These are phyloP conservation scores for Leccinum griseonigrum DNA, from an alignment of 1,284 basidiomycete genomes.

Conservation along the genomic window DNA sequence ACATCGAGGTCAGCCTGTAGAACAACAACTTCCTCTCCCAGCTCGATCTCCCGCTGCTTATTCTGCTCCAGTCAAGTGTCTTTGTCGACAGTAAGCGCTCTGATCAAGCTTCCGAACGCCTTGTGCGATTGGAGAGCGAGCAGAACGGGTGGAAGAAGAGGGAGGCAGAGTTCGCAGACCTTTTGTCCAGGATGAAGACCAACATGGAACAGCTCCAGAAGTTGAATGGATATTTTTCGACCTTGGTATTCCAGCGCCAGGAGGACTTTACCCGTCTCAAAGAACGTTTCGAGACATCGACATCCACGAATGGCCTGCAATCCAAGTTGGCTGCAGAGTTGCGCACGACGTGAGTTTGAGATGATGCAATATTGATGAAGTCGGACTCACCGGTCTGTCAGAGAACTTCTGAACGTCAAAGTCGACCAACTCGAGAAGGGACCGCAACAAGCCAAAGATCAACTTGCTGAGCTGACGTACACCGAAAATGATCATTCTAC, in stretches of 20 bases:
- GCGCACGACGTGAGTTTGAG: conserved; percentile 59
- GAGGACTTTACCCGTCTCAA: conserved; percentile 77
- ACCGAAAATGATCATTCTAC: conserved; percentile 77
- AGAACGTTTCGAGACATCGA: conserved; percentile 63
- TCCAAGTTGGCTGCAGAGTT: conserved; percentile 68
- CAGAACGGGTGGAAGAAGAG: conserved; percentile 65
- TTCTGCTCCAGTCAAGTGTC: conserved; percentile 82
- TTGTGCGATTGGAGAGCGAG: conserved; percentile 77
- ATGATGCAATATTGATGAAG: neutral
- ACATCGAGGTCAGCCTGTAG: conserved; percentile 84
- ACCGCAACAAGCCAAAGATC: conserved; percentile 71
- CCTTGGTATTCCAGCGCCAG: conserved; percentile 70
- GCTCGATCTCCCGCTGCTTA: conserved; percentile 80
- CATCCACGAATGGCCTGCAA: conserved; percentile 68
- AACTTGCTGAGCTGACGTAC: conserved; percentile 75
- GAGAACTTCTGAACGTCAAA: conserved; percentile 62
- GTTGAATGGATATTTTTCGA: conserved; percentile 71
- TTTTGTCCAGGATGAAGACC: conserved; percentile 57
- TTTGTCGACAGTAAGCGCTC: conserved; percentile 84
- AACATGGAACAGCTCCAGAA: conserved; percentile 61
- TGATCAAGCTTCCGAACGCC: conserved; percentile 80
- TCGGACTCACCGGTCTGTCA: conserved; percentile 30
- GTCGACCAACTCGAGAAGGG: conserved; percentile 63
- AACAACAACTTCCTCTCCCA: conserved; percentile 89
- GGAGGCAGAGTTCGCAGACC: conserved; percentile 57